Evolutionary conservation across 345 rosid genomes (phyloP).

Genomic region (Populus euphratica): DNA sequence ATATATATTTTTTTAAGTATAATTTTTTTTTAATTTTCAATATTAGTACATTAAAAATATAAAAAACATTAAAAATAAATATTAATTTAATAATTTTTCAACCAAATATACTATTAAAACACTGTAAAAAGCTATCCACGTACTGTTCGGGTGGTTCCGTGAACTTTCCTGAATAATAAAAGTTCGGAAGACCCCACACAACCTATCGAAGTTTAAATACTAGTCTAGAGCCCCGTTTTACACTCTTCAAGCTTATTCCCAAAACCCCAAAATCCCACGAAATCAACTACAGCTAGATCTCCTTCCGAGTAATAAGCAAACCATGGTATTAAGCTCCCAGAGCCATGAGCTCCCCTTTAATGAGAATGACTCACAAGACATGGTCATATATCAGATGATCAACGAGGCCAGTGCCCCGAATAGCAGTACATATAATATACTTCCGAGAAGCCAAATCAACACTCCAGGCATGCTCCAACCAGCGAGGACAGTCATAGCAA

Average conservation of each 20-base stretch:
- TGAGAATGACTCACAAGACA: constrained; percentile 68
- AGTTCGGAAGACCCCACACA: constrained; percentile 2
- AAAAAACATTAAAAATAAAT: too few relatives aligned
- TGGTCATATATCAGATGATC: constrained; percentile 57
- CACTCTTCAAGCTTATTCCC: background rate
- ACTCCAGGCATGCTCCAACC: constrained; percentile 26
- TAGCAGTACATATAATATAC: background rate
- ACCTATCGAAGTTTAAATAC: background rate
- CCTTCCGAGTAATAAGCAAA: background rate
- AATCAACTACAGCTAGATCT: background rate
- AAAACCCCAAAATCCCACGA: background rate
- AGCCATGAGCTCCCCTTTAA: constrained; percentile 49
- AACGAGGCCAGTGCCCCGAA: constrained; percentile 26
- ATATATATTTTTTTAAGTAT: too few relatives aligned
- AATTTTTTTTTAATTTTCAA: too few relatives aligned
- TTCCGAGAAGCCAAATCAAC: constrained; percentile 12
- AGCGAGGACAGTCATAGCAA: constrained; percentile 22
- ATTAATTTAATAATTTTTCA: too few relatives aligned
- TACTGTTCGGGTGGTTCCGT: constrained; percentile 6
- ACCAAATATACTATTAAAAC: too few relatives aligned
- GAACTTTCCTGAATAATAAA: constrained; percentile 12
- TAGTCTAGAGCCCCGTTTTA: background rate
- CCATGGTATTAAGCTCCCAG: constrained; percentile 36
- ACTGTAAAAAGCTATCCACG: background rate
- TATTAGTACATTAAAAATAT: too few relatives aligned